phyloP scores from a whole-genome alignment of 495 filamentous ascomycete species.

The Hypoxylon fuscum region DNA sequence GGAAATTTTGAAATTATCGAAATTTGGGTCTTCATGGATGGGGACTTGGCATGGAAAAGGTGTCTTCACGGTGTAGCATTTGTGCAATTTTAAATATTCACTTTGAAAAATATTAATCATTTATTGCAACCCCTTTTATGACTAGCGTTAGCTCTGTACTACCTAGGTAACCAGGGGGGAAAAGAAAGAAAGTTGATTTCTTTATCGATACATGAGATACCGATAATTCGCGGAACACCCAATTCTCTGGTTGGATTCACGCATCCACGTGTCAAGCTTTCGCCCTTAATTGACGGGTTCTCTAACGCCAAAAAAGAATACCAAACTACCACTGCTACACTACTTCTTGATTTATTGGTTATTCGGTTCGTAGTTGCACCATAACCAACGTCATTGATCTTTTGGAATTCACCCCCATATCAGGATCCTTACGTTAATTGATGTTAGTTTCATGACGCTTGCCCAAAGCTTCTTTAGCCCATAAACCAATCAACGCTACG shows the following conservation, averaged over 20 bases:
- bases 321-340: too few species aligned
- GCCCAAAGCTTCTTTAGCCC: conserved; percentile 11
- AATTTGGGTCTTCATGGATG: conserved; percentile 20
- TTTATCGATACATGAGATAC: conserved; percentile 30
- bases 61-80: conserved; percentile 12
- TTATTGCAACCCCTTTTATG: conserved; percentile 26
- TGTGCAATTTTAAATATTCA: conserved; percentile 26
- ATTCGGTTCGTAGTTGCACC: too few species aligned
- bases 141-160: conserved; percentile 9
- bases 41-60: conserved; percentile 3
- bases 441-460: conserved; percentile 20
- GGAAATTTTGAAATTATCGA: conserved; percentile 32
- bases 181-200: conserved; percentile 13
- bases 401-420: conserved; percentile 4
- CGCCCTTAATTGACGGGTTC: too few species aligned
- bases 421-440: neutral
- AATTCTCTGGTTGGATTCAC: conserved; percentile 2
- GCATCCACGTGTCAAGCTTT: neutral
- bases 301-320: too few species aligned
- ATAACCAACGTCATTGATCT: conserved; percentile 5
- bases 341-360: too few species aligned
- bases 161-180: neutral
- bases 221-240: conserved; percentile 8
- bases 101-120: conserved; percentile 11
- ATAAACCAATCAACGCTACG: conserved; percentile 20